A percentile compares a stretch with the other conserved stretches of the same genome.
phyloP scores from a whole-genome alignment of 2,329 filamentous ascomycete species.

The Tolypocladium inflatum region DNA sequence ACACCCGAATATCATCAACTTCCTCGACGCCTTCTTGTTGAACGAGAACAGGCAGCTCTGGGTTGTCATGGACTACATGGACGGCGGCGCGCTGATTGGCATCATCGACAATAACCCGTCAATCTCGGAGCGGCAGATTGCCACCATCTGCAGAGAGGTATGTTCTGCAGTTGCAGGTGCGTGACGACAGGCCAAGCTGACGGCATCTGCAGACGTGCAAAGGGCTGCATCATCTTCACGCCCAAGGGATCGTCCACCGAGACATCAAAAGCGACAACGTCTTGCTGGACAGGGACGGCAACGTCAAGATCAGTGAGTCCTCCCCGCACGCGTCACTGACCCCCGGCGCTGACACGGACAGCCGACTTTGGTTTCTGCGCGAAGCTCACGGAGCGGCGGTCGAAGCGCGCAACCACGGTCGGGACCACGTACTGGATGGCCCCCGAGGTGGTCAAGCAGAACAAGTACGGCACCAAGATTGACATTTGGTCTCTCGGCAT shows the following conservation, averaged over 20 bases:
- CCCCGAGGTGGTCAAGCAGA: conserved; percentile 97
- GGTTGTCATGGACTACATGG: conserved; percentile 99
- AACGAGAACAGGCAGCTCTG: conserved; percentile 94
- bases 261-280: conserved; percentile 99
- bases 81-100: conserved; percentile 93
- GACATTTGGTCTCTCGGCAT: conserved; percentile 99
- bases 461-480: conserved; percentile 96
- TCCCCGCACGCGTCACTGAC: conserved; percentile 25
- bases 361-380: conserved; percentile 99
- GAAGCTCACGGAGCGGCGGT: conserved; percentile 94
- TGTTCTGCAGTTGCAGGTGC: conserved; percentile 15
- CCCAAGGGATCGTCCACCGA: conserved; percentile 94
- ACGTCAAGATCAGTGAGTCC: conserved; percentile 83
- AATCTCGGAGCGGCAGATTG: conserved; percentile 94
- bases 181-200: conserved; percentile 6
- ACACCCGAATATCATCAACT: conserved; percentile 98
- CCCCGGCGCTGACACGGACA: conserved; percentile 22
- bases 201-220: conserved; percentile 70
- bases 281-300: conserved; percentile 82
- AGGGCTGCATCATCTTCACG: conserved; percentile 87
- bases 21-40: conserved; percentile 90
- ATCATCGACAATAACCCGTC: conserved; percentile 96
- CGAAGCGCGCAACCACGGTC: conserved; percentile 97
- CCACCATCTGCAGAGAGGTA: conserved; percentile 94
- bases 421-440: conserved; percentile 99